A percentile compares a stretch with the other conserved stretches of the same genome.
These are phyloP conservation scores for Gyromitra esculenta DNA, from an alignment of 2,329 filamentous ascomycete species.

Conservation along the genomic window DNA sequence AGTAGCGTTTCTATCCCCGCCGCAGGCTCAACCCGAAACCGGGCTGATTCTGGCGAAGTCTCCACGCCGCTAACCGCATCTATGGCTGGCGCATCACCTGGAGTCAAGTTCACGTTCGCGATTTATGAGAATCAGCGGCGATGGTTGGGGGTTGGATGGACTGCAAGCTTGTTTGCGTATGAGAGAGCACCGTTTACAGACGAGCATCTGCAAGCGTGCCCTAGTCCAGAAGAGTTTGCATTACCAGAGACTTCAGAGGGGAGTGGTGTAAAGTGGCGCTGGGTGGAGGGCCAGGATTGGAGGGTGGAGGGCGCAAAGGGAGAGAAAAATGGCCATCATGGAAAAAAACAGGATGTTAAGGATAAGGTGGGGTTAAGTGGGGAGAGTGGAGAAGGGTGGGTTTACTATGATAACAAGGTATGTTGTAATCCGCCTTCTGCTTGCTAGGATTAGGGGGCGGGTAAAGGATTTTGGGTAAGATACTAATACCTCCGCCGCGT, in stretches of 20 bases:
- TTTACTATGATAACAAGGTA: constrained; percentile 98
- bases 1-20: constrained; percentile 2
- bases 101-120: constrained; percentile 95
- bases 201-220: constrained; percentile 85
- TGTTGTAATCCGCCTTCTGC: constrained; percentile 51
- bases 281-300: constrained; percentile 89
- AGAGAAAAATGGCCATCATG: constrained; percentile 56
- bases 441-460: background rate
- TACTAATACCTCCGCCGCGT: constrained; percentile 14
- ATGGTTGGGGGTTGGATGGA: constrained; percentile 96
- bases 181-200: constrained; percentile 94
- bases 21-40: constrained; percentile 1
- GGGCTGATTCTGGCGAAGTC: constrained; percentile 13
- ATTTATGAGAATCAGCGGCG: constrained; percentile 95
- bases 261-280: constrained; percentile 73
- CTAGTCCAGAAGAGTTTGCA: constrained; percentile 76
- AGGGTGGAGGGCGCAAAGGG: constrained; percentile 77
- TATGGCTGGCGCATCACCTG: constrained; percentile 69
- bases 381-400: constrained; percentile 81
- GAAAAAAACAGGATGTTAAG: constrained; percentile 60
- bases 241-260: constrained; percentile 74
- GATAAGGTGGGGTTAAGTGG: constrained; percentile 67
- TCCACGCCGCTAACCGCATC: constrained; percentile 58
- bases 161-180: constrained; percentile 86
- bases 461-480: background rate